These are phyloP conservation scores for Pythium insidiosum DNA, from an alignment of 352 stramenopile genomes.

Conservation along the genomic window DNA sequence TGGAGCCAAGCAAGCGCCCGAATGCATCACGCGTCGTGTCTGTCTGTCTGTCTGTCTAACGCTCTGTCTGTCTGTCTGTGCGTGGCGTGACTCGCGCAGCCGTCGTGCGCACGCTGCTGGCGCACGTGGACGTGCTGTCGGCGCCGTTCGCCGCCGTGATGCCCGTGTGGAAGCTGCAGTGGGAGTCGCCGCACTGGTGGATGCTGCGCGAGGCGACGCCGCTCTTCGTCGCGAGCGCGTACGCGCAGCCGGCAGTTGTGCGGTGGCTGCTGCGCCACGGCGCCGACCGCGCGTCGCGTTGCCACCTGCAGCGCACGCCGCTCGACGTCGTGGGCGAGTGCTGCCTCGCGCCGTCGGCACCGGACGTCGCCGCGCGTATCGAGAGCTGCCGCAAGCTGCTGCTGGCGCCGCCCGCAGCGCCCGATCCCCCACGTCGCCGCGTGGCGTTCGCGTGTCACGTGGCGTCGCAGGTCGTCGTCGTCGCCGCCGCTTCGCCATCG, in stretches of 20 bases:
- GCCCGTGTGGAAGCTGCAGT: slow-evolving; percentile 50
- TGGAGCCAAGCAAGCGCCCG: too few relatives aligned
- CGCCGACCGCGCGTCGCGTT: slow-evolving; percentile 35
- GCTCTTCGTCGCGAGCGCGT: slow-evolving; percentile 54
- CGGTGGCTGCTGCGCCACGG: slow-evolving; percentile 48
- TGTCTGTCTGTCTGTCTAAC: too few relatives aligned
- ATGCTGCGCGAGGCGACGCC: slow-evolving; percentile 54
- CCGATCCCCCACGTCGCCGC: slow-evolving; percentile 17
- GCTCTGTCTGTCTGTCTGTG: too few relatives aligned
- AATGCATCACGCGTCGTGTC: too few relatives aligned
- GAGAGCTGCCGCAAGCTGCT: slow-evolving; percentile 36
- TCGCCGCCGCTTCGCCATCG: slow-evolving; percentile 5
- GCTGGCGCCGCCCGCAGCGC: slow-evolving; percentile 18
- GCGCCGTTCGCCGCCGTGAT: slow-evolving; percentile 43
- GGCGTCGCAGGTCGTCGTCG: slow-evolving; percentile 29
- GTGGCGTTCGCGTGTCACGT: slow-evolving; percentile 30
- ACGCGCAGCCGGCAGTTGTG: slow-evolving; percentile 42
- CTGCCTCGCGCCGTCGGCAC: slow-evolving; percentile 18
- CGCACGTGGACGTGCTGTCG: slow-evolving; percentile 43
- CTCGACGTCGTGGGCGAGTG: slow-evolving; percentile 52
- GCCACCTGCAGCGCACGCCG: slow-evolving; percentile 44
- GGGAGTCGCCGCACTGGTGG: slow-evolving; percentile 70
- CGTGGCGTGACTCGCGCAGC: slow-evolving; percentile 10
- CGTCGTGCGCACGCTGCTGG: slow-evolving; percentile 21
- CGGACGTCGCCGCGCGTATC: slow-evolving; percentile 12